Conservation (phyloP, 2,329 filamentous ascomycete genomes). For the Ophiocordyceps camponoti-floridani region DNA sequence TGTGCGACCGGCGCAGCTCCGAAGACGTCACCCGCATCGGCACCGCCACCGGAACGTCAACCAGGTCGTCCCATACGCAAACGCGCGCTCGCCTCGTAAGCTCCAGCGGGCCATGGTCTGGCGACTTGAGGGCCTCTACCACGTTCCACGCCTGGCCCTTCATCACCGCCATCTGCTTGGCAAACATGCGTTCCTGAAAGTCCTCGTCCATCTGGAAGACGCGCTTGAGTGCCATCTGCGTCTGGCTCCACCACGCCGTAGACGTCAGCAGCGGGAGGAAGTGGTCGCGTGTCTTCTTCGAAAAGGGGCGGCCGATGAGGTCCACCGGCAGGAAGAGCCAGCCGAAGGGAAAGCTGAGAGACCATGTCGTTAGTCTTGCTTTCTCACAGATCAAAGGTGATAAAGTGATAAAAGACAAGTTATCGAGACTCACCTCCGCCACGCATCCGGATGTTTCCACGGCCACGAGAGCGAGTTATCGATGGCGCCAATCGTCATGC, state of each 20-base stretch:
- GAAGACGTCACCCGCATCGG: conserved; percentile 70
- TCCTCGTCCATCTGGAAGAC: conserved; percentile 87
- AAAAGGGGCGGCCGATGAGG: conserved; percentile 89
- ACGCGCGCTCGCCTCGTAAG: conserved; percentile 79
- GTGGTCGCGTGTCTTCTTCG: conserved; percentile 79
- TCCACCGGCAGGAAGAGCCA: conserved; percentile 97
- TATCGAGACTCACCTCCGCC: conserved; percentile 28
- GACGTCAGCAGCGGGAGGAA: conserved; percentile 93
- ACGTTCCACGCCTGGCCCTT: conserved; percentile 99
- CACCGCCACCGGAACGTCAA: conserved; percentile 87
- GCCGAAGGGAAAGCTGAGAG: conserved; percentile 69
- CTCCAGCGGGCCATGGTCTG: conserved; percentile 84
- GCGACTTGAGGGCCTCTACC: conserved; percentile 85
- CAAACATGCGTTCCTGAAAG: conserved; percentile 98
- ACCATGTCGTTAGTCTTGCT: neutral
- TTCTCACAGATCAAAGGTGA: neutral
- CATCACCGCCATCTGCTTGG: conserved; percentile 96
- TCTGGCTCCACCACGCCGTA: conserved; percentile 93
- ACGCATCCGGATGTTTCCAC: conserved; percentile 95
- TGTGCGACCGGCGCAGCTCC: conserved; percentile 53
- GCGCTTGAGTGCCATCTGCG: conserved; percentile 65
- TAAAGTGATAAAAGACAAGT: conserved; percentile 5
- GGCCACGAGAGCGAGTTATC: conserved; percentile 98
- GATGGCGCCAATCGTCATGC: conserved; percentile 74
- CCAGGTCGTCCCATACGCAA: conserved; percentile 94